Conservation (phyloP, 2,329 filamentous ascomycete species). For the Microcera coccophila region DNA sequence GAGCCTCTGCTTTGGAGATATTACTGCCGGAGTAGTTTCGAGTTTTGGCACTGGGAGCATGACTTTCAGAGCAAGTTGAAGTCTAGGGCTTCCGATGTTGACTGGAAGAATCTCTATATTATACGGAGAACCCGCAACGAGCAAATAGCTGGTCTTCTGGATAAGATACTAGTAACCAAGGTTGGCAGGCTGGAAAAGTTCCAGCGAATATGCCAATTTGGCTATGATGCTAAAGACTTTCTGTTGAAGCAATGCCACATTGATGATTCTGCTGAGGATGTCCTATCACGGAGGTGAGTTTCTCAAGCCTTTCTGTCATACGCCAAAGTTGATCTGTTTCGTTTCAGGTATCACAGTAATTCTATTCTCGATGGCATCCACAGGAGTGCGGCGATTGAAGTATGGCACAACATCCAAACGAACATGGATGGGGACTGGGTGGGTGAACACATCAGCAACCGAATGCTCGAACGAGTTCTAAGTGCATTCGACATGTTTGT, state of each 20-base stretch:
- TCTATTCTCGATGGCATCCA: slow-evolving; percentile 76
- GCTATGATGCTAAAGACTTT: slow-evolving; percentile 86
- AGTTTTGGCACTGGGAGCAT: slow-evolving; percentile 69
- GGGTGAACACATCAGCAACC: slow-evolving; percentile 36
- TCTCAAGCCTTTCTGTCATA: slow-evolving; percentile 27
- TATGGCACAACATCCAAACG: slow-evolving; percentile 57
- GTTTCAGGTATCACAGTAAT: slow-evolving; percentile 66
- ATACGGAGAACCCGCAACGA: slow-evolving; percentile 51
- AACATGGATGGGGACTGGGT: slow-evolving; percentile 9
- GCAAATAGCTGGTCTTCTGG: slow-evolving; percentile 52
- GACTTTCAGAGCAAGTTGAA: slow-evolving; percentile 54
- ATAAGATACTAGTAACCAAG: slow-evolving; percentile 68
- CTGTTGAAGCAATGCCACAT: slow-evolving; percentile 63
- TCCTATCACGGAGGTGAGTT: slow-evolving; percentile 65
- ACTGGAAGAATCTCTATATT: slow-evolving; percentile 72
- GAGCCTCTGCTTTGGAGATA: slow-evolving; percentile 76
- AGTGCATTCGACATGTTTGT: slow-evolving; percentile 89
- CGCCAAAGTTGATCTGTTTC: slow-evolving; percentile 6
- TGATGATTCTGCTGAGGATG: slow-evolving; percentile 62
- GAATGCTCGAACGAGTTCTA: slow-evolving; percentile 65
- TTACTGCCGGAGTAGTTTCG: slow-evolving; percentile 67
- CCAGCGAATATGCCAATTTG: slow-evolving; percentile 65
- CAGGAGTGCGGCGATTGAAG: slow-evolving; percentile 69
- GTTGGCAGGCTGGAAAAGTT: slow-evolving; percentile 66
- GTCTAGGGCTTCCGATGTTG: slow-evolving; percentile 50